Evolutionary conservation across 2,329 filamentous ascomycete genomes (phyloP), one percentile per base, ranked within the genome.

Genomic region (Metarhizium humberi): DNA sequence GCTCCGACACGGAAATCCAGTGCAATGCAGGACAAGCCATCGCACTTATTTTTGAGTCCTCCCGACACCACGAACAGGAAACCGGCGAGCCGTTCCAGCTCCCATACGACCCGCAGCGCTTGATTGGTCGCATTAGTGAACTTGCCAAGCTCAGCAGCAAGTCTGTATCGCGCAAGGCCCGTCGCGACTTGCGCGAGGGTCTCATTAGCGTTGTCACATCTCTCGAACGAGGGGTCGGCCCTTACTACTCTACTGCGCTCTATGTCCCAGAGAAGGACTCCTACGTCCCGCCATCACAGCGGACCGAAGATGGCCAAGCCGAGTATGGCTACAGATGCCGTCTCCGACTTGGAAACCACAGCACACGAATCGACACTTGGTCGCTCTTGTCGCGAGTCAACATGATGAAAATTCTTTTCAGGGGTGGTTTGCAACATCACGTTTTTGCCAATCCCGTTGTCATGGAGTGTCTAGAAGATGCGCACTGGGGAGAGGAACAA

Each of bases 1-100:
- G 87, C 67, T 78, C 78, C 36, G 85, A 90, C 56, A 75, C 84
- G 1, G 75, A 80, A 8, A 88, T 95, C 1, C 89, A 94, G 64
- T 83, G 90, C 49, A 83, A 86, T 3, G 87, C 90, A 0, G 90
- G 87, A 3, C 82, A 87, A 64, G 89, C 89, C 67, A 91, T 95
- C 57, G 90, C 90, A 0, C 75, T 95, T 10, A 76, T 95, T 11
- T 92, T 89, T 63, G 91, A 96, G 69, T 87, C 87, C 58, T 75
- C 75, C 3, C 74, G 78, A 38, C 70, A 72, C 13, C 71, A 78
- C 55, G 75, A 80, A 58, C 71, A 75, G 25, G 74, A 76, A 56
- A 77, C 73, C 2, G 78, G 75, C 46, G 73, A 79, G 58, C 70
- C 72, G 10, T 74, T 75, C 63, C 71, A 77, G 56, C 69, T 82